Conservation (phyloP, 805 yeast genomes). For the Diddensiella caesifluorescens region DNA sequence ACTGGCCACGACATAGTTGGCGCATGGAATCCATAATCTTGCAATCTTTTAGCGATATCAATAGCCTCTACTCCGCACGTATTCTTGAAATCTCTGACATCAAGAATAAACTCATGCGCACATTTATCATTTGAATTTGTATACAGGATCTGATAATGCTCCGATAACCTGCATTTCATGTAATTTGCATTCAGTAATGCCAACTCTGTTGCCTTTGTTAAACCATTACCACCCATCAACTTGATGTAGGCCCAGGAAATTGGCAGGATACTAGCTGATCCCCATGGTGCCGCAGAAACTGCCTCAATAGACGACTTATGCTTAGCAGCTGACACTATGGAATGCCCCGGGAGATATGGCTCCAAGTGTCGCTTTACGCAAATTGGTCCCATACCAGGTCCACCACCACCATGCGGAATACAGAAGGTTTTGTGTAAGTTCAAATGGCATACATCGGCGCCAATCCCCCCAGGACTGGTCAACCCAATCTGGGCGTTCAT, state of each 20-base stretch:
- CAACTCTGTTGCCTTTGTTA: constrained; percentile 79
- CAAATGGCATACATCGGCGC: constrained; percentile 97
- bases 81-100: constrained; percentile 75
- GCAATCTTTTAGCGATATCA: constrained; percentile 93
- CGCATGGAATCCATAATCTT: constrained; percentile 98
- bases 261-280: constrained; percentile 89
- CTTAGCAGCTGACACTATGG: constrained; percentile 41
- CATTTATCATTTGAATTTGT: constrained; percentile 65
- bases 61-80: constrained; percentile 81
- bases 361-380: constrained; percentile 80
- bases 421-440: constrained; percentile 97
- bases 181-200: constrained; percentile 96
- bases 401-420: constrained; percentile 99
- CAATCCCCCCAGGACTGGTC: constrained; percentile 95
- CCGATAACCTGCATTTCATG: constrained; percentile 74
- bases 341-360: constrained; percentile 79
- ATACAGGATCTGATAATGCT: constrained; percentile 71
- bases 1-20: constrained; percentile 99
- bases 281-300: constrained; percentile 91
- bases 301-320: constrained; percentile 49
- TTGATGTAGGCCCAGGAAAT: constrained; percentile 94
- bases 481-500: constrained; percentile 99
- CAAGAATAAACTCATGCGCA: constrained; percentile 95
- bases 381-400: constrained; percentile 98
- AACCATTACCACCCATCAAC: constrained; percentile 80